These are phyloP conservation scores for Capsicum baccatum DNA, from an alignment of 257 asterid genomes.

Conservation along the genomic window DNA sequence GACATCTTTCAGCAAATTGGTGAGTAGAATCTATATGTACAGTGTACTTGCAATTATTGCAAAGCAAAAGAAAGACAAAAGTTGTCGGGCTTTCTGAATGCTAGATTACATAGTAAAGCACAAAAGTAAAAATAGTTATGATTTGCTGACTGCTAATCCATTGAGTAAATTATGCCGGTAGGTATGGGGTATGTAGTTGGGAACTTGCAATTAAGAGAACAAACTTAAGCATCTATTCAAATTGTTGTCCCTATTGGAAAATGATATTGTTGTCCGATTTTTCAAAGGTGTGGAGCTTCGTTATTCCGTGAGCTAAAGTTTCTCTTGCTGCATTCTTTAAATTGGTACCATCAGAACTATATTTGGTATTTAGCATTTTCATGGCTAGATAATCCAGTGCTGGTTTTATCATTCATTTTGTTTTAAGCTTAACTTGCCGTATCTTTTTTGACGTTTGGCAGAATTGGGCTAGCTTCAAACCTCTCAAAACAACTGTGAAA, in stretches of 20 bases:
- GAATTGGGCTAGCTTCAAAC: slow-evolving; percentile 73
- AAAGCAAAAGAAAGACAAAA: background rate
- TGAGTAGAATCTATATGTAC: background rate
- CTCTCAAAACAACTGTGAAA: slow-evolving; percentile 80
- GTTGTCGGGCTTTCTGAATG: background rate
- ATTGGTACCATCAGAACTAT: slow-evolving; percentile 2
- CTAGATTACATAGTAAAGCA: background rate
- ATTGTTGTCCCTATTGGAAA: background rate
- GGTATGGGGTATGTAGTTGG: slow-evolving; percentile 22
- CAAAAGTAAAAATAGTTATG: background rate
- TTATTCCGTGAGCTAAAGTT: slow-evolving; percentile 8
- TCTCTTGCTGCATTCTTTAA: slow-evolving; percentile 10
- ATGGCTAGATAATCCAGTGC: slow-evolving; percentile 3
- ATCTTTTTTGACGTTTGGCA: slow-evolving; percentile 45
- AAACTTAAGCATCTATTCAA: slow-evolving; percentile 14
- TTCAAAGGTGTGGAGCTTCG: slow-evolving; percentile 3
- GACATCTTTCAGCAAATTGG: slow-evolving; percentile 16
- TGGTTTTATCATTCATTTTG: slow-evolving; percentile 15
- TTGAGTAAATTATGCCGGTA: background rate
- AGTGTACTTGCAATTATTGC: background rate
- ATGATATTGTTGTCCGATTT: background rate
- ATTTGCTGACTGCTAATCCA: background rate
- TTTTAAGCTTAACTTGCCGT: slow-evolving; percentile 18
- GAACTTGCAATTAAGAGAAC: background rate
- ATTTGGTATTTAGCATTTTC: background rate